Evolutionary conservation across 2,329 filamentous ascomycete genomes (phyloP), one percentile per base, ranked within the genome.

Genomic region (Onygenales sp.): DNA sequence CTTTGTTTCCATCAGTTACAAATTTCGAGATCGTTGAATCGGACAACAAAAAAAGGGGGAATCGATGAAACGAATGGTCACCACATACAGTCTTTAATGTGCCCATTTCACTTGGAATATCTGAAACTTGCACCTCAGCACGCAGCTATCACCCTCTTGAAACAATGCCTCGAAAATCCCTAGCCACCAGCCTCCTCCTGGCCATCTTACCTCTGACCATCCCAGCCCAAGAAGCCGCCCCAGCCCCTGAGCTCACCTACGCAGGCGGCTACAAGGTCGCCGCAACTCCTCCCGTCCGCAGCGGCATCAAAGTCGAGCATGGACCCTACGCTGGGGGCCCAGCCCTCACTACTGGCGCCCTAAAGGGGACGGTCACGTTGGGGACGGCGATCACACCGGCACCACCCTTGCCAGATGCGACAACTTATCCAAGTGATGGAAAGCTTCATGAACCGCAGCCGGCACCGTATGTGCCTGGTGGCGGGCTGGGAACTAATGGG

Each of bases 401-500:
- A 0, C 81, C 83, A 9, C 76, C 83, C 0, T 77, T 78, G 33
- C 76, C 79, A 0, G 81, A 78, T 6, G 84, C 83, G 3, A 85
- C 82, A 39, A 79, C 80, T 47, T 93, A 93, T 65, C 85, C 85
- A 8, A 79, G 82, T 6, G 78, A 91, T 59, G 88, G 88, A 10
- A 65, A 77, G 53, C 80, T 91, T 1, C 80, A 87, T 52, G 71
- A 80, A n/a, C 74, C 80, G 1, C 71, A 87, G 67, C 86, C 87
- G 1, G 82, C 83, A 1, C 87, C 87, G 0, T 92, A 85, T 70
- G 80, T 78, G 0, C 88, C 88, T 0, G 79, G 75, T 39, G 87
- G 88, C 54, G 88, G 88, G 10, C 69, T 86, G 1, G 87, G 87
- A 2, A 90, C 87, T 43, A 91, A 92, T 56, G 87, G 87, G n/a